A percentile compares a stretch with the other conserved stretches of the same genome.
These are phyloP conservation scores for Camellia japonica DNA, from an alignment of 148 eudicot species.

Conservation along the genomic window DNA sequence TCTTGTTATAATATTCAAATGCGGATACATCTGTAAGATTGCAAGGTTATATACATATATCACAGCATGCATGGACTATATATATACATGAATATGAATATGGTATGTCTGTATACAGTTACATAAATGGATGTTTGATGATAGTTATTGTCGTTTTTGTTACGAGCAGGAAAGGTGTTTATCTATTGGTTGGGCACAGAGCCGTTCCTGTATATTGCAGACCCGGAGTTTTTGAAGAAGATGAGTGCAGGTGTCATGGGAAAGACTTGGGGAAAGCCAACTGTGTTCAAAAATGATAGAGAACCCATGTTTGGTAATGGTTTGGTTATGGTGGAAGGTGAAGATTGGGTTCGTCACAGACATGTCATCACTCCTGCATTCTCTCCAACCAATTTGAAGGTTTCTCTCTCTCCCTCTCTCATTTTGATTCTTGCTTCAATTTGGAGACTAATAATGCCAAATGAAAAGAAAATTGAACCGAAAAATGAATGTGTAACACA, in stretches of 20 bases:
- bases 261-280: slow-evolving; percentile 92
- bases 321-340: slow-evolving; percentile 74
- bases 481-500: too few relatives aligned
- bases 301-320: slow-evolving; percentile 91
- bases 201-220: slow-evolving; percentile 88
- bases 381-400: slow-evolving; percentile 77
- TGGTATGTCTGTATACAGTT: background rate
- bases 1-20: too few relatives aligned
- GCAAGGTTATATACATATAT: too few relatives aligned
- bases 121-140: too few relatives aligned
- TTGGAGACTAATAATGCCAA: background rate
- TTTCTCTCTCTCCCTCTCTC: slow-evolving; percentile 12
- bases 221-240: slow-evolving; percentile 70
- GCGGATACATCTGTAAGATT: too few relatives aligned
- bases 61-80: background rate
- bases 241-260: slow-evolving; percentile 63
- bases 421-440: slow-evolving; percentile 7
- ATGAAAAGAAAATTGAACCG: too few relatives aligned
- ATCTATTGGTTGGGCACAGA: slow-evolving; percentile 94
- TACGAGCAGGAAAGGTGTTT: slow-evolving; percentile 72
- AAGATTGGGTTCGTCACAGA: slow-evolving; percentile 80
- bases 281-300: slow-evolving; percentile 66
- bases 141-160: background rate
- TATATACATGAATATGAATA: background rate
- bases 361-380: slow-evolving; percentile 88